These are phyloP conservation scores for Hemileia vastatrix DNA, from an alignment of 1,284 basidiomycete genomes.

Conservation along the genomic window DNA sequence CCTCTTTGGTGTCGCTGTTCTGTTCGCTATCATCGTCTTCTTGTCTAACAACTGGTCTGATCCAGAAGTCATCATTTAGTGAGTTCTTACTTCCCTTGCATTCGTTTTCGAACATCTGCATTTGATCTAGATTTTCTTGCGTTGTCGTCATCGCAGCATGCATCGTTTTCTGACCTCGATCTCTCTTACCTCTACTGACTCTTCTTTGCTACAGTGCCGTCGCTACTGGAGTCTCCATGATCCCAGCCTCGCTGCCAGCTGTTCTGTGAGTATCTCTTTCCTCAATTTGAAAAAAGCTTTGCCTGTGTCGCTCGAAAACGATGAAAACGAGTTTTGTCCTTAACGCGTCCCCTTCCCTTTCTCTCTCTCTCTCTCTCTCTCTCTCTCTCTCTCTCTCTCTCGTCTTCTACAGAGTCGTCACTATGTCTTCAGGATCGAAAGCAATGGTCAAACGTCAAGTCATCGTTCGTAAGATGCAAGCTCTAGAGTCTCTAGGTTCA, in stretches of 20 bases:
- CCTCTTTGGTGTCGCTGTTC: slow-evolving; percentile 39
- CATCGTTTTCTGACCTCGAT: slow-evolving; percentile 37
- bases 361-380: slow-evolving; percentile 25
- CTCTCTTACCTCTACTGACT: not conserved
- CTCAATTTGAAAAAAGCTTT: too few species aligned
- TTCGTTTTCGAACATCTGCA: not conserved
- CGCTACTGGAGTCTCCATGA: slow-evolving; percentile 52
- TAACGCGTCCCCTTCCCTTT: too few species aligned
- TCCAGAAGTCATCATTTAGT: slow-evolving; percentile 40
- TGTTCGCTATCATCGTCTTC: slow-evolving; percentile 46
- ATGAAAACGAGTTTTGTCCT: too few species aligned
- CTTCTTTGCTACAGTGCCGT: slow-evolving; percentile 45
- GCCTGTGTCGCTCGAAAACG: too few species aligned
- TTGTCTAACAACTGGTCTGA: slow-evolving; percentile 44
- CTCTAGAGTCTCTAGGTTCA: slow-evolving; percentile 54
- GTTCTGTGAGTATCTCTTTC: too few species aligned
- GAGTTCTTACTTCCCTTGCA: not conserved
- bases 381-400: too few species aligned
- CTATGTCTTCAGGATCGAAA: slow-evolving; percentile 51
- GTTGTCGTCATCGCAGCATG: slow-evolving; percentile 19
- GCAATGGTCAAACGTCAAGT: slow-evolving; percentile 52
- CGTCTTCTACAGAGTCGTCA: slow-evolving; percentile 39
- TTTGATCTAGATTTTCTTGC: slow-evolving; percentile 4
- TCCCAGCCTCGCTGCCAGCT: slow-evolving; percentile 50
- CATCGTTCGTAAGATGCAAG: slow-evolving; percentile 52